Conservation (phyloP, 257 asterid species). For the Mentha longifolia region DNA sequence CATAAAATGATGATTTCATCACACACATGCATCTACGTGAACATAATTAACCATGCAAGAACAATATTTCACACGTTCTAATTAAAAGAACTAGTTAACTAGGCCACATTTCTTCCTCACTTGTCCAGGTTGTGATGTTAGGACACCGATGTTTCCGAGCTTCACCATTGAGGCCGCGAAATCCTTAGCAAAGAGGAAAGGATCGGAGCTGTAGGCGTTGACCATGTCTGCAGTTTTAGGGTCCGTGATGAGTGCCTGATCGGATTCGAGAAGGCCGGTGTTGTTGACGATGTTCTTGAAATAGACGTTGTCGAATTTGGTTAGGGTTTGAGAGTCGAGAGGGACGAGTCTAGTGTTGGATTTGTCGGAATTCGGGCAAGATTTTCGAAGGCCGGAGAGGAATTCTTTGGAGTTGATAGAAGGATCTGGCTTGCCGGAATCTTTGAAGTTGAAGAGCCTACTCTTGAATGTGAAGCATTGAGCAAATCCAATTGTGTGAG, state of each 20-base stretch:
- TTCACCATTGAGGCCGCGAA: conserved; percentile 74
- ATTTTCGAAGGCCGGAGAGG: conserved; percentile 44
- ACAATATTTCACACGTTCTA: neutral
- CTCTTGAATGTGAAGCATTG: conserved; percentile 78
- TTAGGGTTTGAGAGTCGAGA: conserved; percentile 49
- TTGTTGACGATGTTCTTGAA: conserved; percentile 57
- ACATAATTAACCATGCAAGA: neutral
- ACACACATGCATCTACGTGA: too few species aligned
- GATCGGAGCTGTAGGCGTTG: conserved; percentile 48
- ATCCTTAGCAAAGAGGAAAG: conserved; percentile 49
- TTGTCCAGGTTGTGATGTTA: conserved; percentile 61
- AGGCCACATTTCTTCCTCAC: conserved; percentile 62
- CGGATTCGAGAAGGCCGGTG: conserved; percentile 73
- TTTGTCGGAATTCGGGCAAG: conserved; percentile 55
- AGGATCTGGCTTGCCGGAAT: conserved; percentile 72
- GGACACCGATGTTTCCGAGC: conserved; percentile 62
- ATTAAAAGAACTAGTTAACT: neutral
- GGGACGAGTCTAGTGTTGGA: conserved; percentile 56
- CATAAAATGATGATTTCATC: too few species aligned
- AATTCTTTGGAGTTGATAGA: conserved; percentile 46
- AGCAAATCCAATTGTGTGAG: conserved; percentile 82
- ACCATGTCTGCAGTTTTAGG: conserved; percentile 66
- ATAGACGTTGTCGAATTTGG: conserved; percentile 56
- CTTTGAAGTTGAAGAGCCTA: conserved; percentile 67
- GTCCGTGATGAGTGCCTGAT: conserved; percentile 61